Percentiles rank a stretch among this genome's conserved stretches.
Conservation (phyloP, 2,329 filamentous ascomycete species). For the Penicillium polonicum region DNA sequence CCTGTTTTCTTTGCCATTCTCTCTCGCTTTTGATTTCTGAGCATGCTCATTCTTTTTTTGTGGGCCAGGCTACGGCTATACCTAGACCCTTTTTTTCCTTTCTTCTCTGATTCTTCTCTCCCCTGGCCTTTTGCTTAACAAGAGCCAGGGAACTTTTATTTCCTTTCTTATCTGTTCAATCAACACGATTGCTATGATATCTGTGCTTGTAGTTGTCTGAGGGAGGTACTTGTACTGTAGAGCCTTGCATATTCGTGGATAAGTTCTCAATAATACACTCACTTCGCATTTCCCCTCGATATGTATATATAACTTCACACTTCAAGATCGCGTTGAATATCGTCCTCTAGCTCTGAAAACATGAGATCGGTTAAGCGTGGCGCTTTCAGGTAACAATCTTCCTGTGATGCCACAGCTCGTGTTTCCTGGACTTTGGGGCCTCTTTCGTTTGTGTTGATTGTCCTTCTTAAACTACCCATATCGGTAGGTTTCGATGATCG, state of each 20-base stretch:
- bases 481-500: no score
- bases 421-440: neutral
- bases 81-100: conserved; percentile 19
- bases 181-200: conserved; percentile 36
- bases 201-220: conserved; percentile 26
- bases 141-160: conserved; percentile 2
- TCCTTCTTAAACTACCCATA: neutral
- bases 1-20: conserved; percentile 18
- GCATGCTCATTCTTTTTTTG: conserved; percentile 10
- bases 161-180: conserved; percentile 21
- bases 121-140: neutral
- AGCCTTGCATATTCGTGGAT: neutral
- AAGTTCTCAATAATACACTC: neutral
- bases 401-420: neutral
- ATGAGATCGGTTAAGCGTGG: neutral
- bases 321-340: no score
- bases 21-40: conserved; percentile 6
- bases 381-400: neutral
- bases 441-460: neutral
- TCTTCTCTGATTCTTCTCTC: conserved; percentile 13
- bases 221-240: neutral
- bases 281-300: neutral
- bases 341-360: neutral
- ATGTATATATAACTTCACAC: neutral
- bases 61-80: conserved; percentile 27